A percentile compares a stretch with the other conserved stretches of the same genome.
Conservation (phyloP, 441 rosid genomes). For the Omphalea diandra region DNA sequence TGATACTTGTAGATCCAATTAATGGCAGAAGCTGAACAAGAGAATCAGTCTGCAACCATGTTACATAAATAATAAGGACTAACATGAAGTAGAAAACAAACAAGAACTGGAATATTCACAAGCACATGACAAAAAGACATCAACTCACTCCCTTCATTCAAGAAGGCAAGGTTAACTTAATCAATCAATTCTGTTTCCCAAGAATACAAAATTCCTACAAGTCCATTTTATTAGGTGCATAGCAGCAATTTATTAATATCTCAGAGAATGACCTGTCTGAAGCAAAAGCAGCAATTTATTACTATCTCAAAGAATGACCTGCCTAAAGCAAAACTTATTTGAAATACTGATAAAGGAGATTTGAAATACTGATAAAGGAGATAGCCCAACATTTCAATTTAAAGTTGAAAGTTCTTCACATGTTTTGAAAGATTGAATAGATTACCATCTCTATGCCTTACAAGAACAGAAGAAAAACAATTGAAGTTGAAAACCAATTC, state of each 20-base stretch:
- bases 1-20: slow-evolving; percentile 49
- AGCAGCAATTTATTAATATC: background rate
- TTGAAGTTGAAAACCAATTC: slow-evolving; percentile 15
- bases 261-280: background rate
- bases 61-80: background rate
- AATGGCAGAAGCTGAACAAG: slow-evolving; percentile 54
- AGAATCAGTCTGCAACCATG: slow-evolving; percentile 44
- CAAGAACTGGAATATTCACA: background rate
- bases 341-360: background rate
- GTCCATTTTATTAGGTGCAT: background rate
- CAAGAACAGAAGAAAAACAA: background rate
- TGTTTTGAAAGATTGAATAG: background rate
- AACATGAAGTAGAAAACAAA: background rate
- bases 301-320: background rate
- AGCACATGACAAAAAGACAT: background rate
- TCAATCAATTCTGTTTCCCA: background rate
- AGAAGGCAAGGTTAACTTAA: background rate
- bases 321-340: background rate
- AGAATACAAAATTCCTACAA: background rate
- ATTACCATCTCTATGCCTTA: background rate
- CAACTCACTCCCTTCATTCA: slow-evolving; percentile 7
- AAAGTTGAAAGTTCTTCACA: background rate
- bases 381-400: background rate
- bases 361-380: background rate
- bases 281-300: slow-evolving; percentile 2